Conservation (phyloP, 768 basidiomycete genomes). For the Lactifluus hygrophoroides region DNA sequence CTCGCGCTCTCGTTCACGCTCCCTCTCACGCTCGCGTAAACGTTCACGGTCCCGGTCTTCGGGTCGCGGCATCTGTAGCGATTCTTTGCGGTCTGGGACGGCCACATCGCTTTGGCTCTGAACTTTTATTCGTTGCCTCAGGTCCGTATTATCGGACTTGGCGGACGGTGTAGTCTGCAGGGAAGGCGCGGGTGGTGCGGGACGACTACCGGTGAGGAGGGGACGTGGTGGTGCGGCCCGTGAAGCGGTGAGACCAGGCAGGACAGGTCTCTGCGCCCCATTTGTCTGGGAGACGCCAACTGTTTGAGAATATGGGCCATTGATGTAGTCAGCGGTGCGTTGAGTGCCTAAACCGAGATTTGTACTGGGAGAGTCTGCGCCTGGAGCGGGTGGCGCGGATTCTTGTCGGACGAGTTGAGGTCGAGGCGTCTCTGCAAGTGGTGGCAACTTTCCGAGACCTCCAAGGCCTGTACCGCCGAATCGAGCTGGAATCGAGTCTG, state of each 20-base stretch:
- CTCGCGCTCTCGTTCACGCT: constrained; percentile 23
- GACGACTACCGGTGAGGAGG: constrained; percentile 43
- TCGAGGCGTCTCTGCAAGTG: constrained; percentile 29
- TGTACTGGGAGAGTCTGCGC: constrained; percentile 29
- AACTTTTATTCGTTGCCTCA: constrained; percentile 55
- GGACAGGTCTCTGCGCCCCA: constrained; percentile 24
- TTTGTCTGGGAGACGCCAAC: constrained; percentile 31
- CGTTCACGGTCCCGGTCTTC: constrained; percentile 30
- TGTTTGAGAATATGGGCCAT: constrained; percentile 39
- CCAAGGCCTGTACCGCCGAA: constrained; percentile 91
- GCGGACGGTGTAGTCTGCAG: constrained; percentile 45
- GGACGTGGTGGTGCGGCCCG: constrained; percentile 68
- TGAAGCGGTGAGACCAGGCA: constrained; percentile 39
- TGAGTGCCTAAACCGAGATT: constrained; percentile 37
- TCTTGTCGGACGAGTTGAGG: constrained; percentile 37
- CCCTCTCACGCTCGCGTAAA: constrained; percentile 23
- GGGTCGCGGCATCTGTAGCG: constrained; percentile 24
- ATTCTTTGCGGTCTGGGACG: constrained; percentile 44
- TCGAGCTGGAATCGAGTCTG: constrained; percentile 50
- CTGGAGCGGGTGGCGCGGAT: constrained; percentile 31
- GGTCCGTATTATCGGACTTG: constrained; percentile 51
- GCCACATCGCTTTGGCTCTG: constrained; percentile 37
- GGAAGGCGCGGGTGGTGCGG: constrained; percentile 46
- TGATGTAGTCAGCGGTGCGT: constrained; percentile 56
- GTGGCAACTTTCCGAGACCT: constrained; percentile 41